These are phyloP conservation scores for Coprinopsis marcescibilis DNA, from an alignment of 768 basidiomycete species.

Conservation along the genomic window DNA sequence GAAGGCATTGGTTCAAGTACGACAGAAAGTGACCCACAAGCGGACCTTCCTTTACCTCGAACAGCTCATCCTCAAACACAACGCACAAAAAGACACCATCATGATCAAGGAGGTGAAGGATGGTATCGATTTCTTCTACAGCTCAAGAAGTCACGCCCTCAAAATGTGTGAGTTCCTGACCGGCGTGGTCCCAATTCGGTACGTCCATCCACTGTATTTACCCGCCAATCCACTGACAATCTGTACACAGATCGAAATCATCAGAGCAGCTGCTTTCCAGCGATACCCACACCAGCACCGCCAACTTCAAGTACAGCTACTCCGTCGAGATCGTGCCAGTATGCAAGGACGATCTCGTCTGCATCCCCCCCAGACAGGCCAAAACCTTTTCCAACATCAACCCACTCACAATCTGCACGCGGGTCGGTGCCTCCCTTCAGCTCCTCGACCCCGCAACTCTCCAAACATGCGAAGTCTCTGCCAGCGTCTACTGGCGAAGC, in stretches of 20 bases:
- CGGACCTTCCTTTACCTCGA: slow-evolving; percentile 97
- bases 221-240: not conserved
- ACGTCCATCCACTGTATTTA: slow-evolving; percentile 20
- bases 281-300: slow-evolving; percentile 87
- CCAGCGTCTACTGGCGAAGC: slow-evolving; percentile 84
- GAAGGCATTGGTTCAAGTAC: slow-evolving; percentile 97
- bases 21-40: slow-evolving; percentile 98
- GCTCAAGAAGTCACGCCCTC: slow-evolving; percentile 81
- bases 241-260: slow-evolving; percentile 63
- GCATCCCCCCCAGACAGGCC: slow-evolving; percentile 79
- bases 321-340: slow-evolving; percentile 96
- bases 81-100: slow-evolving; percentile 94
- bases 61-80: slow-evolving; percentile 94
- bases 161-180: slow-evolving; percentile 95
- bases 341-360: slow-evolving; percentile 97
- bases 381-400: slow-evolving; percentile 82
- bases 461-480: slow-evolving; percentile 71
- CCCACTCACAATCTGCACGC: slow-evolving; percentile 81
- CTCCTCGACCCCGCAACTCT: slow-evolving; percentile 87
- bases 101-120: slow-evolving; percentile 89
- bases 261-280: slow-evolving; percentile 93
- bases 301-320: slow-evolving; percentile 96
- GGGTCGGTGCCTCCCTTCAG: slow-evolving; percentile 89
- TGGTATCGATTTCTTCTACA: slow-evolving; percentile 96
- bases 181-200: slow-evolving; percentile 86